phyloP scores from a whole-genome alignment of 2,329 filamentous ascomycete species.

The Ophiostoma sp. region DNA sequence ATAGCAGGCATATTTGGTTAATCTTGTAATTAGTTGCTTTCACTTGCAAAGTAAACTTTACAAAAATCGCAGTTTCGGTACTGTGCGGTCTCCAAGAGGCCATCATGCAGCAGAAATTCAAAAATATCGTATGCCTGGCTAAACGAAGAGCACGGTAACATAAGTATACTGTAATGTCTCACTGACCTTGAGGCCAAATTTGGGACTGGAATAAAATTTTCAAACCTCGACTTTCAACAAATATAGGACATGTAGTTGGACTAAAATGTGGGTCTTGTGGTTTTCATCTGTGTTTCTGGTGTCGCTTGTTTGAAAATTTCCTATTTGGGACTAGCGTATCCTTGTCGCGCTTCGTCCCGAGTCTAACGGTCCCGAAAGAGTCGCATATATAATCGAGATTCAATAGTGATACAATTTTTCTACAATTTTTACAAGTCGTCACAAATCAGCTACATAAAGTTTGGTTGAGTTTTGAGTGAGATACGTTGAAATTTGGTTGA shows the following conservation, averaged over 20 bases:
- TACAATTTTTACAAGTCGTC: not conserved
- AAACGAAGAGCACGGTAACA: too few relatives aligned
- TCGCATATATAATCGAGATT: not conserved
- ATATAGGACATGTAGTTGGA: not conserved
- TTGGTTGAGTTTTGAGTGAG: not conserved
- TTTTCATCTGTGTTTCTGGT: not conserved
- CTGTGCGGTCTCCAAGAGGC: too few relatives aligned
- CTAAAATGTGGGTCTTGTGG: not conserved
- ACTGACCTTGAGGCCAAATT: not conserved
- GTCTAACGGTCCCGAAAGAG: not conserved
- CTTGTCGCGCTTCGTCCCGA: not conserved
- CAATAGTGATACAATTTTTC: not conserved
- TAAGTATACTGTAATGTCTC: not conserved
- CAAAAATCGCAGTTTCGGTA: too few relatives aligned
- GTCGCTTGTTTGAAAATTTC: not conserved
- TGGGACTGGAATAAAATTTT: not conserved
- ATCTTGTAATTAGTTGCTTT: too few relatives aligned
- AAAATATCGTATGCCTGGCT: too few relatives aligned
- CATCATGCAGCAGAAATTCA: too few relatives aligned
- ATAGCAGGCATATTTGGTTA: too few relatives aligned
- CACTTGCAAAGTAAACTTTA: too few relatives aligned
- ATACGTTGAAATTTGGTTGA: not conserved
- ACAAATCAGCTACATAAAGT: not conserved
- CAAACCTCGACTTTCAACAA: not conserved
- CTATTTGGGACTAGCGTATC: not conserved